Base-by-base conservation (phyloP, 768 basidiomycete genomes). In the Macrolepiota fuliginosa region DNA sequence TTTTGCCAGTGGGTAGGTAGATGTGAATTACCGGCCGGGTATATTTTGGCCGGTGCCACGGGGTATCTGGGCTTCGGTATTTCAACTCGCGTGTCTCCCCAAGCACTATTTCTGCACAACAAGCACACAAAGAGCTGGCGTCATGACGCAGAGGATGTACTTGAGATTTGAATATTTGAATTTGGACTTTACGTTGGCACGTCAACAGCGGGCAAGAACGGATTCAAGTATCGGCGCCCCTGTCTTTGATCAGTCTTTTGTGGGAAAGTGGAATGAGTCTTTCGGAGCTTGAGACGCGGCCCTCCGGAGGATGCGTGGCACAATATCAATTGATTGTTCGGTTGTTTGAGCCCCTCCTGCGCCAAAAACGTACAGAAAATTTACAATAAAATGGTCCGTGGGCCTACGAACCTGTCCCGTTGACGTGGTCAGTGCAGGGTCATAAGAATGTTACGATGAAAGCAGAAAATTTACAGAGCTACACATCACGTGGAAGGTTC, bases 401-500 rank as follows among this genome's bases (percentile, higher is more conserved):
- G 19, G 24, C 17, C 22, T 7, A 39, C 12, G 37, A 24, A 36
- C 22, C 35, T 37, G 53, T 12, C 37, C 25, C 4, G 15, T 35
- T 46, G n/a, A 58, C 56, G 36, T 36, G 24, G 35, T 13, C 24
- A 7, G 35, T 37, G 13, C 54, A 56, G 54, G 54, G 54, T 42
- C 54, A 32, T 24, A 56, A 12, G 25, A 47, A 5, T 32, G 11
- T 37, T 32, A 19, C n/a, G 11, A 54, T 32, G 4, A 54, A 24
- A 22, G 32, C 17, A 40, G 25, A 57, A 57, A 47, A 36, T 27
- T 56, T 47, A 12, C 32, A 13, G 29, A 49, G 22, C 17, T 46
- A 36, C 59, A 13, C 51, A 39, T 64, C 61, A 66, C 64, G 66
- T 66, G 70, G 74, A 73, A 63, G 58, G 32, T 72, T 75, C 71